These are phyloP conservation scores for Symbiodinium pilosum DNA, from an alignment of 73 alveolate genomes.

Conservation along the genomic window DNA sequence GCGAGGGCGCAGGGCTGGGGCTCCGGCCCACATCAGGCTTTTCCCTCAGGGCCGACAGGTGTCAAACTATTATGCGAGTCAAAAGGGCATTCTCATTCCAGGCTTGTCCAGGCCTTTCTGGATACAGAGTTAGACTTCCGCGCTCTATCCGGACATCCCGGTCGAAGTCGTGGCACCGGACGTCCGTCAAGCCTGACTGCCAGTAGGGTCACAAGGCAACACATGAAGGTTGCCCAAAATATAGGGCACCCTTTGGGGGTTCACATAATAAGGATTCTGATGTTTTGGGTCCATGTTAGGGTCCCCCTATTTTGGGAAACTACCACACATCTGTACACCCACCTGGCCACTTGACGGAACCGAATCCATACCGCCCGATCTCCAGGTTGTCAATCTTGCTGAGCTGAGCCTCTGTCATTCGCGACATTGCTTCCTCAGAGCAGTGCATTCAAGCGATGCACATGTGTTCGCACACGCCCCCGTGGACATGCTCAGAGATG, in stretches of 20 bases:
- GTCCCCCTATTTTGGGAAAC: too few species aligned
- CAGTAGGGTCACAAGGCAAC: not conserved
- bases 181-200: conserved; percentile 54
- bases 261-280: not conserved
- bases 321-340: too few species aligned
- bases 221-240: not conserved
- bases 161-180: conserved; percentile 85
- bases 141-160: conserved; percentile 85
- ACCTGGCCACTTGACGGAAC: conserved; percentile 91
- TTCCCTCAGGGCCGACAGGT: conserved; percentile 6
- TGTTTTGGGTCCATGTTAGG: too few species aligned
- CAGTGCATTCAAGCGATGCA: not conserved
- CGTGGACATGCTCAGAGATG: not conserved
- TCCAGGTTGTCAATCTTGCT: conserved; percentile 74
- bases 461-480: not conserved
- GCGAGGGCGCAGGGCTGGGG: conserved; percentile 42
- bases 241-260: not conserved
- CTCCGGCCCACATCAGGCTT: conserved; percentile 55
- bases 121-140: conserved; percentile 69
- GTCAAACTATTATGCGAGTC: not conserved
- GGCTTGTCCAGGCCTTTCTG: conserved; percentile 8
- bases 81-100: not conserved
- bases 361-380: conserved; percentile 93
- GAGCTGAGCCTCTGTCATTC: conserved; percentile 77
- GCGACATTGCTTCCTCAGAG: conserved; percentile 69